Evolutionary conservation across 2,329 filamentous ascomycete genomes (phyloP), one percentile per base, ranked within the genome.

Genomic region (Amauroascus verrucosus): DNA sequence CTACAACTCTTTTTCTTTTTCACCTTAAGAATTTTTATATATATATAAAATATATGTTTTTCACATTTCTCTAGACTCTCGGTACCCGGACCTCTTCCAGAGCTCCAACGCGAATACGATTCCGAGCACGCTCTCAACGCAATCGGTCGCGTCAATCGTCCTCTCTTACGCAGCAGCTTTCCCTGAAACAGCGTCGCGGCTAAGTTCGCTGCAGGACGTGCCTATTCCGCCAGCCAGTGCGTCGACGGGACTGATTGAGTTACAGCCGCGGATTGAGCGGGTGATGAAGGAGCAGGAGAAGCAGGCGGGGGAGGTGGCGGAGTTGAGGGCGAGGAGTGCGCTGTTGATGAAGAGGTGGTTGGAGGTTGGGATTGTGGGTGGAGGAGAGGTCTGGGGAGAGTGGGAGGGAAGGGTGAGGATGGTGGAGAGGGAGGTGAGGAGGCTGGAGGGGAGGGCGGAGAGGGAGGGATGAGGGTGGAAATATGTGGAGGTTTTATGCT

Each of bases 311-410:
- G 63, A 69, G 32, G 64, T 75, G 11, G 68, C 67, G 6, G 70
- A 71, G 50, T 55, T 76, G 49, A 63, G 72, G 32, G 62, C 68
- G 8, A 66, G 71, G 11, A 73, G 71, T 51, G 72, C 72, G 24
- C 66, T 67, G 57, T 71, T 79, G 22, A 69, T 88, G 55, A 77
- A 83, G 59, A 69, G 74, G 33, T 94, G 88, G 84, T 89, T 91
- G 68, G 83, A 89, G 65, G 72, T 80, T 22, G 80, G 82, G 2
- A 75, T 93, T 41, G 72, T 95, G 46, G 77, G 78, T 9, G 81
- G 80, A 60, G 84, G 84, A 0, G 79, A 82, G 60, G 78, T 79
- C 54, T 83, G 88, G 72, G 84, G 84, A 20, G 81, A 84, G 49
- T 81, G 84, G 64, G 85, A 94, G 68, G 76, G 79, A 32, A 75